These are phyloP conservation scores for Eudorina sp. DNA, from an alignment of 139 green algal species.

Conservation along the genomic window DNA sequence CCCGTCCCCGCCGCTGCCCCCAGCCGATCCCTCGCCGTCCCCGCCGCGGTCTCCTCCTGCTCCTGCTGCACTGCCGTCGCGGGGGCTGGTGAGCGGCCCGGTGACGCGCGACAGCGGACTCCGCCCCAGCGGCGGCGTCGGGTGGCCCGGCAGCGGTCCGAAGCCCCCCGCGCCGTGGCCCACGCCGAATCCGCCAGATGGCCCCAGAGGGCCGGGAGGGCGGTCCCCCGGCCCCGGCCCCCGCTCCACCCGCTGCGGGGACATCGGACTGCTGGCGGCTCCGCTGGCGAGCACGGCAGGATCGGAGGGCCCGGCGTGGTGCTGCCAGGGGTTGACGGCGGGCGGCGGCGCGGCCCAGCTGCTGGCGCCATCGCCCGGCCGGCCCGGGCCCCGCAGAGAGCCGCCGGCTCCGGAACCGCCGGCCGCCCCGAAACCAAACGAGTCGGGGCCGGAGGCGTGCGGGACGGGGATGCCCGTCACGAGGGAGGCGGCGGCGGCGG, in stretches of 20 bases:
- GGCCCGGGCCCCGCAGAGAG: no score
- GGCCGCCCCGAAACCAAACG: neutral
- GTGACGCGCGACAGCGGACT: neutral
- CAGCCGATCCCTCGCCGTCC: neutral
- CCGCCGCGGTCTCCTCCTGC: neutral
- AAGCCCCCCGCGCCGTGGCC: no score
- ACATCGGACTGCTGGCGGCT: neutral
- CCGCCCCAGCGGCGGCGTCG: neutral
- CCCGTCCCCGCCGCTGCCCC: neutral
- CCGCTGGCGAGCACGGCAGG: no score
- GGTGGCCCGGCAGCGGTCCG: neutral
- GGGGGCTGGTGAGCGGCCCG: neutral
- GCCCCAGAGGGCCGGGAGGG: no score
- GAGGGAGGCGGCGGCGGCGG: neutral
- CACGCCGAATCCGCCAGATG: no score
- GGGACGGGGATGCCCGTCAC: neutral
- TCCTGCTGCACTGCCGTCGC: neutral
- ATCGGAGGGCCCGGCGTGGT: no score
- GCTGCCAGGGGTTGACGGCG: neutral
- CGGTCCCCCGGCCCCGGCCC: no score
- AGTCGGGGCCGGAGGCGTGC: neutral
- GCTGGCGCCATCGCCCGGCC: no score
- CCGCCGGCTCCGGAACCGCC: no score
- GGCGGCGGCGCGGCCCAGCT: neutral
- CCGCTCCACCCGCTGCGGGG: no score